These are phyloP conservation scores for Alliaria petiolata DNA, from an alignment of 345 rosid genomes.

Conservation along the genomic window DNA sequence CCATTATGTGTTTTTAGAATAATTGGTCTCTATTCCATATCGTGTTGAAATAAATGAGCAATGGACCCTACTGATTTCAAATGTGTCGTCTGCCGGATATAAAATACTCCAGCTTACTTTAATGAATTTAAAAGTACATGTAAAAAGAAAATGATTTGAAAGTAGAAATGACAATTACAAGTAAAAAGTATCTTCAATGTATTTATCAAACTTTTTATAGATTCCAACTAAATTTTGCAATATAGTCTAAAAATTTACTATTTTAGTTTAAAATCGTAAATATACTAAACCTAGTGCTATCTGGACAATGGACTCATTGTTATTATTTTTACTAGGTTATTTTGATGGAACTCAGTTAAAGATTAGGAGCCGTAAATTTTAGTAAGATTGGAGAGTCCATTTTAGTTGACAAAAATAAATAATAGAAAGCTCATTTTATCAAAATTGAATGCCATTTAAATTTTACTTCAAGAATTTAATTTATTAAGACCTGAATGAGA, in stretches of 20 bases:
- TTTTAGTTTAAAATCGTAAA: not conserved
- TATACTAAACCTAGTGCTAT: not conserved
- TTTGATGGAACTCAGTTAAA: not conserved
- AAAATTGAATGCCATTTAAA: not conserved
- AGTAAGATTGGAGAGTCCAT: not conserved
- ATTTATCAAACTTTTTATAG: not conserved
- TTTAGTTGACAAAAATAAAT: no score
- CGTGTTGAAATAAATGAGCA: not conserved
- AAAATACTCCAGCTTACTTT: not conserved
- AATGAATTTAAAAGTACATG: not conserved
- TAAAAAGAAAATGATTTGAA: no score
- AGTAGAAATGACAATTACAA: no score
- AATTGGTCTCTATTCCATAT: not conserved
- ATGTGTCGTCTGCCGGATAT: not conserved
- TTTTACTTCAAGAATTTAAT: no score
- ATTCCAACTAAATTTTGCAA: not conserved
- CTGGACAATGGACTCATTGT: not conserved
- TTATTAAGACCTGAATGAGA: no score
- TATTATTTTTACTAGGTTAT: not conserved
- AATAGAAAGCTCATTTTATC: no score
- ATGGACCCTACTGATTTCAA: conserved; percentile 4
- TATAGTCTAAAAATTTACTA: not conserved
- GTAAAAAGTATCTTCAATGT: not conserved
- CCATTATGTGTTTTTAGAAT: no score
- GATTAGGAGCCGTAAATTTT: not conserved